phyloP scores from a whole-genome alignment of 2,329 filamentous ascomycete genomes.

The Shiraia sp. region DNA sequence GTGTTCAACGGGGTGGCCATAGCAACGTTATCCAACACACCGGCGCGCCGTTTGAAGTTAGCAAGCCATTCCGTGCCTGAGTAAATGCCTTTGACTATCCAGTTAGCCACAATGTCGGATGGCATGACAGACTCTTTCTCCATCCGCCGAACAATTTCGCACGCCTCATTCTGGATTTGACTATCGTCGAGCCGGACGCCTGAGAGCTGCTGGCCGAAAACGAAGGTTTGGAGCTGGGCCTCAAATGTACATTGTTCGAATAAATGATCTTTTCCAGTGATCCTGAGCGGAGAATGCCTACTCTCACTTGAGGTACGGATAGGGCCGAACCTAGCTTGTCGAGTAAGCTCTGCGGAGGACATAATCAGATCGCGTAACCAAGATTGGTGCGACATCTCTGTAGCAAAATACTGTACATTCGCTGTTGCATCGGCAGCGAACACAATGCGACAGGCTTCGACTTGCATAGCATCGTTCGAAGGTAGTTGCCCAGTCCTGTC shows the following conservation, averaged over 20 bases:
- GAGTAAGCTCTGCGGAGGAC: slow-evolving; percentile 19
- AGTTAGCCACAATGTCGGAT: slow-evolving; percentile 28
- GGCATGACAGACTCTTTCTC: slow-evolving; percentile 21
- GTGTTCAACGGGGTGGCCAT: neutral
- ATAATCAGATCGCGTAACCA: slow-evolving; percentile 32
- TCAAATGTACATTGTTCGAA: slow-evolving; percentile 32
- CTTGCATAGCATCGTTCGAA: slow-evolving; percentile 24
- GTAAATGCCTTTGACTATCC: slow-evolving; percentile 24
- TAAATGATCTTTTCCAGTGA: slow-evolving; percentile 19
- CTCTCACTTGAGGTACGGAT: slow-evolving; percentile 20
- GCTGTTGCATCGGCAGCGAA: slow-evolving; percentile 24
- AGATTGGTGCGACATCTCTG: slow-evolving; percentile 10
- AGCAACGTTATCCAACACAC: neutral
- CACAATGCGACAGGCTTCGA: slow-evolving; percentile 33
- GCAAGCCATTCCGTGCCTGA: slow-evolving; percentile 16
- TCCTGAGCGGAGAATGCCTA: slow-evolving; percentile 13
- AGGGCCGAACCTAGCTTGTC: slow-evolving; percentile 24
- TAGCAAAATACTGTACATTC: neutral
- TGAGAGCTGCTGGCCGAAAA: slow-evolving; percentile 7
- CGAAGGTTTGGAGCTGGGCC: slow-evolving; percentile 19
- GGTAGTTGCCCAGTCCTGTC: slow-evolving; percentile 23
- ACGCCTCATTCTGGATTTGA: slow-evolving; percentile 25
- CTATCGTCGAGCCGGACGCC: slow-evolving; percentile 8
- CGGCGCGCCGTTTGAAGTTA: slow-evolving; percentile 16
- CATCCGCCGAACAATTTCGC: slow-evolving; percentile 26